Base-by-base conservation (phyloP, 148 eudicot species). In the Cornus kousa region DNA sequence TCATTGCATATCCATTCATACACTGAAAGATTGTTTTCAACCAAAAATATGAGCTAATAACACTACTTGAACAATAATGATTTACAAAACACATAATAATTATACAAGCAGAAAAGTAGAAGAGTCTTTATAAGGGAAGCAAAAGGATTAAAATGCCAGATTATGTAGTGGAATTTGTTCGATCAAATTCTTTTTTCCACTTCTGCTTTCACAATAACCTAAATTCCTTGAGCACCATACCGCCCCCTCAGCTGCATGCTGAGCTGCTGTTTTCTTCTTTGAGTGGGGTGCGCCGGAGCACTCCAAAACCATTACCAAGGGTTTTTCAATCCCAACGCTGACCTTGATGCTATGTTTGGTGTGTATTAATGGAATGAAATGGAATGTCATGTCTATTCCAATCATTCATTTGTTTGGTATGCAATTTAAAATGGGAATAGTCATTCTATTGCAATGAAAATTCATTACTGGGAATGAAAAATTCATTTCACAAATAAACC, bases 211-310 rank as follows among this genome's bases (percentile, higher is more conserved):
- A 20, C 9, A 24, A 74, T 59, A 59, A 59, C 46, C 77, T 33
- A 57, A 19, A 31, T 74, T 40, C 67, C 22, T 32, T 23, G 33
- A 57, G 48, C 22, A 57, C 77, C 67, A 33, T 33, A 74, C 46
- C 19, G 77, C 68, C 46, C 46, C 77, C 53, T 74, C 68, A 10
- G 77, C 77, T 74, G 68, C 77, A 37, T 74, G 67, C 4, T 59
- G 4, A 14, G 23, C 77, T 74, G 77, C 77, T 74, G 67, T 32
- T 53, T 59, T 74, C 67, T 74, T 74, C 77, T 35, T 74, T 19
- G 23, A 13, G 9, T n/a, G 46, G 60, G 76, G 76, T 39, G 67
- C 24, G 6, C 67, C 31, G 12, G n/a, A 32, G 77, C 77, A 74
- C 53, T 74, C 77, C 77, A 74, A 74, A 74, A 32, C 67, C 11